These are phyloP conservation scores for Apodospora peruviana DNA, from an alignment of 495 filamentous ascomycete species.

Conservation along the genomic window DNA sequence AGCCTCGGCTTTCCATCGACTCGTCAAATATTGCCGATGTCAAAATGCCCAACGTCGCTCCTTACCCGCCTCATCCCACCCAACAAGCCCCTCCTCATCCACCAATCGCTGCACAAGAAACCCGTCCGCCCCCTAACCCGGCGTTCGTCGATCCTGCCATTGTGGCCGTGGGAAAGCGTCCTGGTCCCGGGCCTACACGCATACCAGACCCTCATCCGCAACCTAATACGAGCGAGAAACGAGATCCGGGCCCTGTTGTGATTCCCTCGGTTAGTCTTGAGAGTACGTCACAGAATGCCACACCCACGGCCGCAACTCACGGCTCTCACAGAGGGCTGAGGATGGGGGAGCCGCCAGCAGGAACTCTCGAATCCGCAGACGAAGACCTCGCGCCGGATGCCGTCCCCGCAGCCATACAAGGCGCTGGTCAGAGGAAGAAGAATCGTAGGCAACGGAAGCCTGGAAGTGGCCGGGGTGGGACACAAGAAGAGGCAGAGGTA, in stretches of 20 bases:
- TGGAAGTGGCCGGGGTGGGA: slow-evolving; percentile 5
- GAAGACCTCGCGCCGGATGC: slow-evolving; percentile 13
- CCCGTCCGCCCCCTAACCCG: slow-evolving; percentile 3
- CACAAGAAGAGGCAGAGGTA: slow-evolving; percentile 17
- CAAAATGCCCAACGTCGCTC: slow-evolving; percentile 17
- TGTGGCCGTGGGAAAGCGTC: slow-evolving; percentile 39
- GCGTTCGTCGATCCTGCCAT: slow-evolving; percentile 52
- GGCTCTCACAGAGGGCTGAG: slow-evolving; percentile 14
- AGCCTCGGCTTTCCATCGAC: slow-evolving; percentile 29
- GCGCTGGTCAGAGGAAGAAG: slow-evolving; percentile 11
- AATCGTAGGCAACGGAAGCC: slow-evolving; percentile 18
- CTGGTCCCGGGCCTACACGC: slow-evolving; percentile 14
- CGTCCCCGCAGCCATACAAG: slow-evolving; percentile 13
- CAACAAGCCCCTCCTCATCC: not conserved
- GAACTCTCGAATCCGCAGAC: slow-evolving; percentile 13
- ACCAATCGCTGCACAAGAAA: not conserved
- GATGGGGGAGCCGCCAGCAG: slow-evolving; percentile 2
- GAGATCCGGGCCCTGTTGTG: slow-evolving; percentile 19
- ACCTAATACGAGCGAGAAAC: slow-evolving; percentile 32
- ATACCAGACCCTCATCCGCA: slow-evolving; percentile 15
- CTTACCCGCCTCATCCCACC: not conserved
- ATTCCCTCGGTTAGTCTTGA: slow-evolving; percentile 2
- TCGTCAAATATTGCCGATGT: slow-evolving; percentile 36
- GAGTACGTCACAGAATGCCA: slow-evolving; percentile 5
- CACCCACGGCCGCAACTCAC: slow-evolving; percentile 8